These are phyloP conservation scores for Gentiana macrophylla DNA, from an alignment of 257 asterid species.

Conservation along the genomic window DNA sequence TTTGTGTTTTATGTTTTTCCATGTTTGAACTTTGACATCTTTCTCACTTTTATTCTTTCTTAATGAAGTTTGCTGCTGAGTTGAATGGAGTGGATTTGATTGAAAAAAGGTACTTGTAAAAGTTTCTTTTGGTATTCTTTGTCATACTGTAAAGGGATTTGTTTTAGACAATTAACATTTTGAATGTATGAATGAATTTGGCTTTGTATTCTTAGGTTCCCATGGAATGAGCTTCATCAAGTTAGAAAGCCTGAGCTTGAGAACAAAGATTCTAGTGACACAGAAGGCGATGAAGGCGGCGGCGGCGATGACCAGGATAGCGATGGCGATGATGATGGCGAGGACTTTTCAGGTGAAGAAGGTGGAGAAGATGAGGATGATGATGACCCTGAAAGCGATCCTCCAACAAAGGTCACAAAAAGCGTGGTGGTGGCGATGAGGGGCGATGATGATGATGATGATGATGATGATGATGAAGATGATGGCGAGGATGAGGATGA, in stretches of 20 bases:
- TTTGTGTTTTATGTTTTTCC: too few relatives aligned
- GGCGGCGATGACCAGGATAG: slow-evolving; percentile 42
- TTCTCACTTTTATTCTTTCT: slow-evolving; percentile 6
- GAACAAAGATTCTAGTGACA: slow-evolving; percentile 55
- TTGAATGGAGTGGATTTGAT: slow-evolving; percentile 18
- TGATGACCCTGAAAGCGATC: slow-evolving; percentile 48
- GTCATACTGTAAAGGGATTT: too few relatives aligned
- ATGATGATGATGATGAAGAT: slow-evolving; percentile 21
- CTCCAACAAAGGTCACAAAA: slow-evolving; percentile 44
- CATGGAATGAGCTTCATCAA: slow-evolving; percentile 37
- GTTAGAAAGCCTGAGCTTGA: slow-evolving; percentile 36
- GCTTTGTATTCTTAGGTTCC: slow-evolving; percentile 34
- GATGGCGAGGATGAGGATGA: slow-evolving; percentile 38
- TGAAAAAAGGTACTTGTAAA: slow-evolving; percentile 32
- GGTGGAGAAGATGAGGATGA: slow-evolving; percentile 59
- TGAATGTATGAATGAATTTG: too few relatives aligned
- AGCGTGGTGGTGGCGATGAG: slow-evolving; percentile 44
- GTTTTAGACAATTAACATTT: too few relatives aligned
- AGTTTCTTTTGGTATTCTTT: not conserved
- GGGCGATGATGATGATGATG: slow-evolving; percentile 25
- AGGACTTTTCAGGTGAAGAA: slow-evolving; percentile 77
- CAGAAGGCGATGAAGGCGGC: slow-evolving; percentile 67
- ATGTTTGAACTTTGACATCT: too few relatives aligned
- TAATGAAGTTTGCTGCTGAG: slow-evolving; percentile 25
- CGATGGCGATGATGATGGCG: slow-evolving; percentile 68